These are phyloP conservation scores for Eragrostis curvula DNA, from an alignment of 176 grass and related monocot genomes.

Conservation along the genomic window DNA sequence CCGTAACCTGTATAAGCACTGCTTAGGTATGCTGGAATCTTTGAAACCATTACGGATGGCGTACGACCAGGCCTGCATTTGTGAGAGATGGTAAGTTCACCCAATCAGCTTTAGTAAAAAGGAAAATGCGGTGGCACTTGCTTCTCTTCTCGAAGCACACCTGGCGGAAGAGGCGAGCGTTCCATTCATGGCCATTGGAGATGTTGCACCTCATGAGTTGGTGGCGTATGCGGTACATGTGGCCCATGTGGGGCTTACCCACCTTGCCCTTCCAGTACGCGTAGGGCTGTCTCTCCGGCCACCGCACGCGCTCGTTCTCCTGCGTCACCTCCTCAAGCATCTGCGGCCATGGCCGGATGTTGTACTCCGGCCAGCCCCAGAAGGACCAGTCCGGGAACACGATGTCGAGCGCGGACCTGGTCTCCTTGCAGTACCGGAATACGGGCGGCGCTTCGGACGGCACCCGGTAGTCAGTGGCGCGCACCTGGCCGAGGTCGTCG, in stretches of 20 bases:
- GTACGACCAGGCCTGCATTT: slow-evolving; percentile 43
- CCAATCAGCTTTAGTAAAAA: background rate
- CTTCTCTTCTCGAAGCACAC: slow-evolving; percentile 17
- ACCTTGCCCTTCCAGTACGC: slow-evolving; percentile 70
- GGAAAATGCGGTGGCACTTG: background rate
- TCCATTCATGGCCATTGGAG: slow-evolving; percentile 57
- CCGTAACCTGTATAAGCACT: slow-evolving; percentile 75
- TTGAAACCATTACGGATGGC: slow-evolving; percentile 43
- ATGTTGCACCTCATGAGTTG: slow-evolving; percentile 51
- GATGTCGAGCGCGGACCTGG: slow-evolving; percentile 46
- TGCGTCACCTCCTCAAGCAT: slow-evolving; percentile 40
- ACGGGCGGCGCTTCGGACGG: slow-evolving; percentile 48
- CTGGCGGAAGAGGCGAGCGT: slow-evolving; percentile 50
- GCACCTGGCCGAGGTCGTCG: slow-evolving; percentile 57
- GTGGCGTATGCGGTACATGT: background rate
- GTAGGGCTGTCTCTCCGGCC: slow-evolving; percentile 57
- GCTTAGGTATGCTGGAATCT: slow-evolving; percentile 53
- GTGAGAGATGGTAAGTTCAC: no score
- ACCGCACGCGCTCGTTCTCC: slow-evolving; percentile 44
- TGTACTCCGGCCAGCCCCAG: slow-evolving; percentile 76
- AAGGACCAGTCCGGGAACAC: slow-evolving; percentile 90
- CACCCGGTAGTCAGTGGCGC: slow-evolving; percentile 26
- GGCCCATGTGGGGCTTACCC: no score
- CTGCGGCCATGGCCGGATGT: slow-evolving; percentile 53
- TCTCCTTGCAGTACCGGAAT: slow-evolving; percentile 74